Conservation (phyloP, 2,329 filamentous ascomycete genomes). For the Colletotrichum eremochloae region DNA sequence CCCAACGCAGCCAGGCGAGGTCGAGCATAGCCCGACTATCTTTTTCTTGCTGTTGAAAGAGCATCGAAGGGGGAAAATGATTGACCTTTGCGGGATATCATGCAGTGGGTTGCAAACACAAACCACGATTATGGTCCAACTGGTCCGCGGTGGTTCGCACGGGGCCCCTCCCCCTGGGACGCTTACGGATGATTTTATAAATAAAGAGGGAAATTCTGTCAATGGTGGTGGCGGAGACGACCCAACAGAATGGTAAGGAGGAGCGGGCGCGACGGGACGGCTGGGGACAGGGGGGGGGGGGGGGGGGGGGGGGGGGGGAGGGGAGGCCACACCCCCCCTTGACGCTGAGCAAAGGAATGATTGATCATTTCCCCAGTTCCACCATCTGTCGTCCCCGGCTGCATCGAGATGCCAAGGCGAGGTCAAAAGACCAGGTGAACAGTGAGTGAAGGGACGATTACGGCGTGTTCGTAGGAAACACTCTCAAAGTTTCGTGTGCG, state of each 20-base stretch:
- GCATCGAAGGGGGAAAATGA: not conserved
- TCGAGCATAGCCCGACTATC: not conserved
- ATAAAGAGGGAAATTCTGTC: not conserved
- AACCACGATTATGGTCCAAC: not conserved
- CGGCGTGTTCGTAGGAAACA: not conserved
- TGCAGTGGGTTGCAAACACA: not conserved
- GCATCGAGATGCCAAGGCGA: not conserved
- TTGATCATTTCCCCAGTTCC: not conserved
- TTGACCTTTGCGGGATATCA: too few relatives aligned
- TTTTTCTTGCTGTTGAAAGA: not conserved
- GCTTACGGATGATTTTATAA: too few relatives aligned
- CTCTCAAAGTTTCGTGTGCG: not conserved
- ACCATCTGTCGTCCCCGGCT: not conserved
- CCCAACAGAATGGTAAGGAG: slow-evolving; percentile 36
- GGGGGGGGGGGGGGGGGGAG: too few relatives aligned
- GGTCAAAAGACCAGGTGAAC: not conserved
- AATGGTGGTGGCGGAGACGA: slow-evolving; percentile 3
- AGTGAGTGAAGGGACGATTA: not conserved
- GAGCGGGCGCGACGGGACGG: slow-evolving; percentile 23
- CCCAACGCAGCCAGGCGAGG: not conserved
- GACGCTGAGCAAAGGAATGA: not conserved
- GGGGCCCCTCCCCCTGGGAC: not conserved
- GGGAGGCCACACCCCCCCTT: not conserved
- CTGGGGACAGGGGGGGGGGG: not conserved
- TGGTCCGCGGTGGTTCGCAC: slow-evolving; percentile 8